A percentile compares a stretch with the other conserved stretches of the same genome.
phyloP scores from a whole-genome alignment of 805 yeast species.

The Starmerella scarabaei region DNA sequence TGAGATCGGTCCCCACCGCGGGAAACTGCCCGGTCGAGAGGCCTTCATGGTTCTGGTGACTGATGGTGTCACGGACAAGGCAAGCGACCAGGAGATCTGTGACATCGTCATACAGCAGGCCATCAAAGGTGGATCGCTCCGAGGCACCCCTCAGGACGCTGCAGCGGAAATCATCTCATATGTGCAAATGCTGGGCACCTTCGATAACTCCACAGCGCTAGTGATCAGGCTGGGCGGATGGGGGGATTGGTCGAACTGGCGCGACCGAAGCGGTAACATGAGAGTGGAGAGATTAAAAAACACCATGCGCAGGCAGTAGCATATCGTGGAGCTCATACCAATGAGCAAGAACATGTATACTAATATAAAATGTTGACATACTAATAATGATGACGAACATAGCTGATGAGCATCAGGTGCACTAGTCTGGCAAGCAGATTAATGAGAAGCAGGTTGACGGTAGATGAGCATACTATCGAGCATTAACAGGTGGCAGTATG shows the following conservation, averaged over 20 bases:
- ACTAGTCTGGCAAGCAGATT: too few species aligned
- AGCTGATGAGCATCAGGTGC: too few species aligned
- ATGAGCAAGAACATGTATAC: not conserved
- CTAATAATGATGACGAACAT: too few species aligned
- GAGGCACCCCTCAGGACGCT: conserved; percentile 73
- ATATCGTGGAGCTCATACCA: too few species aligned
- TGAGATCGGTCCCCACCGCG: conserved; percentile 12
- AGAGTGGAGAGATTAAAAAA: conserved; percentile 38
- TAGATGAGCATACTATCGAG: too few species aligned
- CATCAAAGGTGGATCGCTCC: conserved; percentile 40
- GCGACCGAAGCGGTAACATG: conserved; percentile 69
- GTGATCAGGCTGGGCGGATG: conserved; percentile 74
- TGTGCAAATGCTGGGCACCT: conserved; percentile 77
- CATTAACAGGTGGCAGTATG: too few species aligned
- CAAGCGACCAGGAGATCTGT: conserved; percentile 81
- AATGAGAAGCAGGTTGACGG: too few species aligned
- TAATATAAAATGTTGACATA: not conserved
- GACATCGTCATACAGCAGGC: conserved; percentile 66
- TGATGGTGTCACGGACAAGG: conserved; percentile 75
- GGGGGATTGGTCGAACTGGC: conserved; percentile 75
- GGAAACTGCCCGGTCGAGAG: conserved; percentile 63
- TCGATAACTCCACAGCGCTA: conserved; percentile 90
- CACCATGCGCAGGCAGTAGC: conserved; percentile 8
- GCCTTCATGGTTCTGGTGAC: conserved; percentile 68
- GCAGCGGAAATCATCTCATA: conserved; percentile 76